Percentiles rank a stretch among this genome's conserved stretches.
These are phyloP conservation scores for Dipodascopsis tothii DNA, from an alignment of 805 yeast genomes.

Conservation along the genomic window DNA sequence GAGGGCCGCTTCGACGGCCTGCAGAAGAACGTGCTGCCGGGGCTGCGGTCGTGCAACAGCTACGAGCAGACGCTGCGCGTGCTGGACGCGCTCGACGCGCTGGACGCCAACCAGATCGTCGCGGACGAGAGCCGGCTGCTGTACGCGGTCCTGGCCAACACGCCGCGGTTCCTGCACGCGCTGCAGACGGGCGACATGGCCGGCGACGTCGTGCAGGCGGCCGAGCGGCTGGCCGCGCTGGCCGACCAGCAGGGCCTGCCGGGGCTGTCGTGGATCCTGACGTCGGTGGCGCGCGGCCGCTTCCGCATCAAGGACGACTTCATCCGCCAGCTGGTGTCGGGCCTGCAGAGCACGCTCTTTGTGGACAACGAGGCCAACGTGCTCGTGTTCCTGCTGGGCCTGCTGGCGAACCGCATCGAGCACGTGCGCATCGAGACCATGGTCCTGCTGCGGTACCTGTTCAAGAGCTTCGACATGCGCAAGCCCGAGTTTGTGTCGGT, in stretches of 20 bases:
- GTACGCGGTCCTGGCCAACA: conserved; percentile 63
- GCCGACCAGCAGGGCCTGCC: conserved; percentile 51
- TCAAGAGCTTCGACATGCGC: conserved; percentile 70
- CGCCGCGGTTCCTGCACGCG: conserved; percentile 81
- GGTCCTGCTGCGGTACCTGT: conserved; percentile 61
- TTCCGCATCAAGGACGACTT: conserved; percentile 91
- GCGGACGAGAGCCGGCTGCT: conserved; percentile 61
- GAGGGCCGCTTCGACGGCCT: conserved; percentile 89
- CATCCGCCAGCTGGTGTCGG: conserved; percentile 66
- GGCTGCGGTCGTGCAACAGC: conserved; percentile 72
- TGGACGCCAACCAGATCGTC: conserved; percentile 70
- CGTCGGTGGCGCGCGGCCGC: conserved; percentile 66
- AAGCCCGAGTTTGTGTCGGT: conserved; percentile 75
- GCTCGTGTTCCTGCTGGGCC: conserved; percentile 66
- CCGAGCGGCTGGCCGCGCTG: conserved; percentile 52
- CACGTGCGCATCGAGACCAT: conserved; percentile 81
- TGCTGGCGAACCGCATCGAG: conserved; percentile 62
- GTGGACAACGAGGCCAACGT: conserved; percentile 68
- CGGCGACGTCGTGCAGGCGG: conserved; percentile 45
- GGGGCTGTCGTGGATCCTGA: conserved; percentile 61
- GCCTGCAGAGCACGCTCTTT: conserved; percentile 61
- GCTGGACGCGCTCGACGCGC: conserved; percentile 58
- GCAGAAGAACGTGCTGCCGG: conserved; percentile 69
- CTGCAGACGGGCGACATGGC: conserved; percentile 50
- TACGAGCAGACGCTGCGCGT: conserved; percentile 70